Conservation (phyloP, 345 rosid genomes). For the Psidium friedrichsthalianum region DNA sequence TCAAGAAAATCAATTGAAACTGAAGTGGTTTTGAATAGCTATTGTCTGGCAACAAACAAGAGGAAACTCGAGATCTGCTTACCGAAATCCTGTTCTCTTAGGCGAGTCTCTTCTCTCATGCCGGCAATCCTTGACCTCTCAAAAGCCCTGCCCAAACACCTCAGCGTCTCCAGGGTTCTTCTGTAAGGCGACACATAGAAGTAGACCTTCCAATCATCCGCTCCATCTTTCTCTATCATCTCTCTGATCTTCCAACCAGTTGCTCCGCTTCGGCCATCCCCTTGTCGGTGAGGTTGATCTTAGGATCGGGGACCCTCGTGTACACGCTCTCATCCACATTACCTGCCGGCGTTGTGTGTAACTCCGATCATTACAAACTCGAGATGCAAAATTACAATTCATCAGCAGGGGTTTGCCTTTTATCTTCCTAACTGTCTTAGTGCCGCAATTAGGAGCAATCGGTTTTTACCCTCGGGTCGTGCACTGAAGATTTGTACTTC, state of each 20-base stretch:
- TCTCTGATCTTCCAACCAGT: conserved; percentile 33
- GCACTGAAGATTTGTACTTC: not conserved
- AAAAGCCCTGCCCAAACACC: conserved; percentile 26
- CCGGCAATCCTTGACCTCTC: conserved; percentile 43
- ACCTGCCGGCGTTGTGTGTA: not conserved
- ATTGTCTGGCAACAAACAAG: too few relatives aligned
- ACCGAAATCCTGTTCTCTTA: conserved; percentile 63
- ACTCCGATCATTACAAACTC: not conserved
- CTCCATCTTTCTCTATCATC: conserved; percentile 38
- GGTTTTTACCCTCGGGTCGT: not conserved
- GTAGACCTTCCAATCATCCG: conserved; percentile 39
- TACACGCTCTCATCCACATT: conserved; percentile 34
- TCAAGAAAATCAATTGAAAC: not conserved
- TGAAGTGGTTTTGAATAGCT: not conserved
- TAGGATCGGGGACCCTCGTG: conserved; percentile 44
- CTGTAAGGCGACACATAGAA: conserved; percentile 50
- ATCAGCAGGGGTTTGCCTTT: not conserved
- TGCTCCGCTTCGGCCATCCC: conserved; percentile 36
- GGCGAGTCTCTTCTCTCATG: conserved; percentile 46
- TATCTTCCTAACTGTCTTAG: not conserved
- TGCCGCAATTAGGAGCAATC: not conserved
- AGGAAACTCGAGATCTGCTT: not conserved
- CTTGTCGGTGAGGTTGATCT: conserved; percentile 30
- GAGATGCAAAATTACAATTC: not conserved
- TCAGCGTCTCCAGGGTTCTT: conserved; percentile 42